Percentiles rank a stretch among this genome's conserved stretches.
phyloP scores from a whole-genome alignment of 2,329 filamentous ascomycete genomes.

The Coniochaeta sp. region DNA sequence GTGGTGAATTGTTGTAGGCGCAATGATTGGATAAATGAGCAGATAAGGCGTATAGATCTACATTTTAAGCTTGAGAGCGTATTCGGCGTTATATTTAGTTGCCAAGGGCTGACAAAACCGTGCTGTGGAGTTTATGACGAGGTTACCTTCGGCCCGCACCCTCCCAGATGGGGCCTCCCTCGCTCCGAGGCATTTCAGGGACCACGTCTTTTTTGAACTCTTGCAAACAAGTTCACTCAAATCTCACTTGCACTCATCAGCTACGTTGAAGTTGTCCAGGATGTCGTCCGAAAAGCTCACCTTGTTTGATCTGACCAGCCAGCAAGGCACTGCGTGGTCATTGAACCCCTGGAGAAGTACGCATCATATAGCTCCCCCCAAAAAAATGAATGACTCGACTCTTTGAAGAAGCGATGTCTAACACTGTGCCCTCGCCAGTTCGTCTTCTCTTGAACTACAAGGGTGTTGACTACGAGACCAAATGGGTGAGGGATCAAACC shows the following conservation, averaged over 20 bases:
- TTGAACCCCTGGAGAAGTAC: conserved; percentile 65
- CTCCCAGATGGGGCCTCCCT: background rate
- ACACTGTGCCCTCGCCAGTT: conserved; percentile 31
- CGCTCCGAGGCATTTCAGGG: background rate
- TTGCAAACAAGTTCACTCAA: background rate
- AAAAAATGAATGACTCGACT: background rate
- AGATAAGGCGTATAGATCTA: no score
- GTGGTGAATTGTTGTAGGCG: no score
- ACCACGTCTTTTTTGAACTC: background rate
- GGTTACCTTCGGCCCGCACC: background rate
- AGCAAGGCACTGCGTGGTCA: conserved; percentile 48
- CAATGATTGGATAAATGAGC: no score
- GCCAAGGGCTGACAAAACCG: background rate
- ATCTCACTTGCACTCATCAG: background rate
- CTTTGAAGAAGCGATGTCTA: background rate
- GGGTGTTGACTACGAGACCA: conserved; percentile 55
- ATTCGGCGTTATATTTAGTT: background rate
- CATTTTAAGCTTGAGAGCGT: background rate
- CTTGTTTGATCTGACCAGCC: conserved; percentile 57
- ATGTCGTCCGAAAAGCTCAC: conserved; percentile 33
- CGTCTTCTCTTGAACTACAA: conserved; percentile 63
- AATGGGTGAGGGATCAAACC: conserved; percentile 39
- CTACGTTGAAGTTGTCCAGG: background rate
- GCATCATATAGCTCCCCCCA: background rate
- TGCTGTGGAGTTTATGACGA: background rate